These are phyloP conservation scores for Elsinoe necatrix DNA, from an alignment of 2,329 filamentous ascomycete species.

Conservation along the genomic window DNA sequence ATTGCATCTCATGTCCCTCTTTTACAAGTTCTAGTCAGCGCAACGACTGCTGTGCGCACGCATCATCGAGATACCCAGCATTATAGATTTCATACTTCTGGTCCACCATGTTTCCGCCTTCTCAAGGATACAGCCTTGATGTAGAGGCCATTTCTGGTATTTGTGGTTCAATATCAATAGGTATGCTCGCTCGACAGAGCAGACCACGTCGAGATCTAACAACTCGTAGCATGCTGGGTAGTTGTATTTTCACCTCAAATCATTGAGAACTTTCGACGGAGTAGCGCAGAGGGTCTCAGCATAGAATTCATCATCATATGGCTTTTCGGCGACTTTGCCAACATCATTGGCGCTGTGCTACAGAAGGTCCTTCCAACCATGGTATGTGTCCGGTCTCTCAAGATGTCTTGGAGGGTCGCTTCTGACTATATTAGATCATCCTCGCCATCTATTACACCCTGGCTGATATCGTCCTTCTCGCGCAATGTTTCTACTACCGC, in stretches of 20 bases:
- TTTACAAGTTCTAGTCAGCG: neutral
- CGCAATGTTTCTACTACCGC: conserved; percentile 92
- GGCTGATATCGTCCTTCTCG: conserved; percentile 78
- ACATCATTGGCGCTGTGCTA: conserved; percentile 83
- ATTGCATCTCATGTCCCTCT: neutral
- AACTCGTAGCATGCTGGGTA: conserved; percentile 69
- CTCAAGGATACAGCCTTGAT: conserved; percentile 59
- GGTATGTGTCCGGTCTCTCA: conserved; percentile 39
- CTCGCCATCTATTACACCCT: conserved; percentile 91
- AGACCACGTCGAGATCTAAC: neutral
- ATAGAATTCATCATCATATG: conserved; percentile 89
- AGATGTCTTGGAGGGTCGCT: neutral
- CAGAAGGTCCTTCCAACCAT: conserved; percentile 92
- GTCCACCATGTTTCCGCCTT: conserved; percentile 44
- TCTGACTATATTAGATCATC: conserved; percentile 51
- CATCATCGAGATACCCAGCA: neutral
- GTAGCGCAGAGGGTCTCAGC: conserved; percentile 79
- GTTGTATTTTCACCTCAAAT: conserved; percentile 97
- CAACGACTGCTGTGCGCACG: neutral
- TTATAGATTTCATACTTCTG: too few relatives aligned
- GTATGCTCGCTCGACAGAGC: neutral
- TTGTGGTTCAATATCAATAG: conserved; percentile 85
- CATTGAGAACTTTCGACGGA: conserved; percentile 81
- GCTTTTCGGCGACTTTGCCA: conserved; percentile 92
- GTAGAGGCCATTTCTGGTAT: conserved; percentile 89